Conservation (phyloP, 306 rosid species). For the Castanospermum australe region DNA sequence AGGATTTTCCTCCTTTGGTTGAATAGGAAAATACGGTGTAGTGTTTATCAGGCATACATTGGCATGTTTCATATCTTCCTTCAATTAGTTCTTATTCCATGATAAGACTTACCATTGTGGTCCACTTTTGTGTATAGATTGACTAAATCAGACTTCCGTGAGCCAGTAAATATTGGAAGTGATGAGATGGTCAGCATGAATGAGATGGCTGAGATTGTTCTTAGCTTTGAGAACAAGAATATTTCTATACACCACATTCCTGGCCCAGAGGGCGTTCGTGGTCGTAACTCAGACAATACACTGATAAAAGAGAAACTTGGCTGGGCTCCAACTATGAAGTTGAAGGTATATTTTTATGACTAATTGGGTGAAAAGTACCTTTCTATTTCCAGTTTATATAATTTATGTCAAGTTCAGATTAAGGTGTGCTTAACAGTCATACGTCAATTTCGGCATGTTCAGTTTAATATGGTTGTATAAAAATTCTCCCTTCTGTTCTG, state of each 20-base stretch:
- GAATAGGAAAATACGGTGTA: background rate
- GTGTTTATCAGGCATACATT: background rate
- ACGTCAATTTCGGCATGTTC: background rate
- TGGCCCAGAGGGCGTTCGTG: slow-evolving; percentile 99
- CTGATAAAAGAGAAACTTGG: slow-evolving; percentile 98
- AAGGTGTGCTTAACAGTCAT: background rate
- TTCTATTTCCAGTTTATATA: background rate
- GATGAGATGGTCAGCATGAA: slow-evolving; percentile 99
- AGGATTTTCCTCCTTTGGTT: slow-evolving; percentile 1
- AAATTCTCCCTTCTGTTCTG: background rate
- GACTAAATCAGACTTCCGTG: slow-evolving; percentile 96
- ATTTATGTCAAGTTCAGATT: background rate
- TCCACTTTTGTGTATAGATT: slow-evolving; percentile 47
- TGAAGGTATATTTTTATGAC: slow-evolving; percentile 68
- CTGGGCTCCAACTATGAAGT: slow-evolving; percentile 96
- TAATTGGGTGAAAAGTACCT: background rate
- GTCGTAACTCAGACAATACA: slow-evolving; percentile 97
- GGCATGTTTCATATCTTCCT: background rate
- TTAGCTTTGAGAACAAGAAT: slow-evolving; percentile 81
- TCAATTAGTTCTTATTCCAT: background rate
- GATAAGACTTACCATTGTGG: slow-evolving; percentile 9
- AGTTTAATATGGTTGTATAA: background rate
- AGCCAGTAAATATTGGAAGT: slow-evolving; percentile 98
- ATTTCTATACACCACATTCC: slow-evolving; percentile 94
- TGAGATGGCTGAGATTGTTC: slow-evolving; percentile 95